Percentiles rank a stretch among this genome's conserved stretches.
Conservation (phyloP, 139 green algal genomes). For the Eudorina sp. region DNA sequence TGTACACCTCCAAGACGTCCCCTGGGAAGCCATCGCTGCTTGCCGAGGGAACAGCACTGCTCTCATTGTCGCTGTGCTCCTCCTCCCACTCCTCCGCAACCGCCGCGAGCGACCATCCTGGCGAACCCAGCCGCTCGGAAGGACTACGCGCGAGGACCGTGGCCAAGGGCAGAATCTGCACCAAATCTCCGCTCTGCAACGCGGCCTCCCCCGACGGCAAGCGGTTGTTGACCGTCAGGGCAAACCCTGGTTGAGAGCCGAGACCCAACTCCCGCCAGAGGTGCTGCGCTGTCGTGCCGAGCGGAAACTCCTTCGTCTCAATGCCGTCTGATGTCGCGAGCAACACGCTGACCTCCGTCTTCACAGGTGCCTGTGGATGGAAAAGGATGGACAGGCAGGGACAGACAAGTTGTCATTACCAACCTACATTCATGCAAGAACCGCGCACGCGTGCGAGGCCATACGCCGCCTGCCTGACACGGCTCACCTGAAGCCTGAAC, state of each 20-base stretch:
- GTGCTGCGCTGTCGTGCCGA: slow-evolving; percentile 40
- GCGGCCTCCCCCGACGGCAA: slow-evolving; percentile 17
- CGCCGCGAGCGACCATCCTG: not conserved
- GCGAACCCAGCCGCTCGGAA: not conserved
- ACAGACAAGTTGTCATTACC: not conserved
- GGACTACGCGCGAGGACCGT: slow-evolving; percentile 28
- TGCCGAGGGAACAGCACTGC: not conserved
- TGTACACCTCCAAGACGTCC: slow-evolving; percentile 28
- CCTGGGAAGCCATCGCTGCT: not conserved
- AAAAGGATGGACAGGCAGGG: not conserved
- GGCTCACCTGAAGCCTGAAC: slow-evolving; percentile 53
- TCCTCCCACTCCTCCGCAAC: slow-evolving; percentile 23
- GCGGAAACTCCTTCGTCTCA: slow-evolving; percentile 43
- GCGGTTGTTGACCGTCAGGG: slow-evolving; percentile 52
- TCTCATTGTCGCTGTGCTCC: not conserved
- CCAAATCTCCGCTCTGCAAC: slow-evolving; percentile 50
- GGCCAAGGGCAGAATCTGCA: slow-evolving; percentile 51
- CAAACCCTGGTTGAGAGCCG: slow-evolving; percentile 30
- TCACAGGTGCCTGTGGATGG: slow-evolving; percentile 2
- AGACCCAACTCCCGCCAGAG: slow-evolving; percentile 45
- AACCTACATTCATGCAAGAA: not conserved
- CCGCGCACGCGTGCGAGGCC: not conserved
- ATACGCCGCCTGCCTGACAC: not conserved
- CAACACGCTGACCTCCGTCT: slow-evolving; percentile 47
- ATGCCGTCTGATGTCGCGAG: slow-evolving; percentile 54